Evolutionary conservation across 352 stramenopile species (phyloP), one percentile per base, ranked within the genome.

Genomic region (Phytopythium boreale): DNA sequence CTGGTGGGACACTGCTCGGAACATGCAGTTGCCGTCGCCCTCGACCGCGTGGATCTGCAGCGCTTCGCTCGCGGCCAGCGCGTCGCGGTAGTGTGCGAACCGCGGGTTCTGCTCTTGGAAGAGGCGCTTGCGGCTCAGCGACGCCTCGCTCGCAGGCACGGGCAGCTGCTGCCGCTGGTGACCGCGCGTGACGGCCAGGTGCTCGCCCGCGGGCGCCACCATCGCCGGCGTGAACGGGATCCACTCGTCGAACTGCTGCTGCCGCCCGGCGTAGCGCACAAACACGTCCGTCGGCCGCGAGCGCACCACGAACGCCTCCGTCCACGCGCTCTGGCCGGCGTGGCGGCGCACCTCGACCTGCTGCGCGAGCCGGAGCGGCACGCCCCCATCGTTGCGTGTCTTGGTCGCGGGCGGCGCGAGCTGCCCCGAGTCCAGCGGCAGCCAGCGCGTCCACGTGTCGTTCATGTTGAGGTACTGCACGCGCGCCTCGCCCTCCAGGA

Each of bases 11-110:
- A 99, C 90, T 5, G 96, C 90, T 20, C 97, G 93, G 72, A 99
- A 99, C 14, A 99, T 74, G 69, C 97, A 99, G 76, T 99, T 99
- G 34, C 97, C 97, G 71, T 99, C 97, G 10, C 96, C 94, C 61
- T 97, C 82, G 53, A 98, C 89, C 12, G 79, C 62, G 62, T 76
- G 70, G 62, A 93, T 84, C 7, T 61, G 63, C 34, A 93, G 66
- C 15, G 74, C 72, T 24, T 86, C 61, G 1, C 64, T 58, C 19
- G 65, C 60, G 26, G 67, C 56, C 34, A 95, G 60, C 15, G 82
- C 80, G 29, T 85, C 68, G 9, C 72, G 79, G 56, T 95, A 95
- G 60, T 92, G 84, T 27, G 75, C 69, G 69, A 91, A 95, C 34
- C 77, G 79, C n/a, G 84, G 84, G 51, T 92, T 92, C 61, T 89